phyloP scores from a whole-genome alignment of 495 filamentous ascomycete species.

The Monascus purpureus region DNA sequence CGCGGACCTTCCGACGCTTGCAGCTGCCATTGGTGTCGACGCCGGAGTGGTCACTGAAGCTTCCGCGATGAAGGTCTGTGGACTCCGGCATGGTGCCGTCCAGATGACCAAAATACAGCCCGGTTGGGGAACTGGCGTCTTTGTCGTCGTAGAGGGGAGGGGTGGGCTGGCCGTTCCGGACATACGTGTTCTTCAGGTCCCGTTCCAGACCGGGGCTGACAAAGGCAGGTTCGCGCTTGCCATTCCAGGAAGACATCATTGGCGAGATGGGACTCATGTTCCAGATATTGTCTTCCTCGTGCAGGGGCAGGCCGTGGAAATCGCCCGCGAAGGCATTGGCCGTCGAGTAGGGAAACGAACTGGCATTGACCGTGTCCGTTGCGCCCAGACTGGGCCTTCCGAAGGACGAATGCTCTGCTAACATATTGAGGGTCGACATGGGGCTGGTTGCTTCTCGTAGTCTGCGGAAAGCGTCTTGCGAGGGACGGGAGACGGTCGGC shows the following conservation, averaged over 20 bases:
- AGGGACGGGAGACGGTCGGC: no score
- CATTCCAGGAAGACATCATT: slow-evolving; percentile 11
- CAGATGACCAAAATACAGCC: slow-evolving; percentile 2
- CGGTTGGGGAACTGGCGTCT: slow-evolving; percentile 2
- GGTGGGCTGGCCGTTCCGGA: slow-evolving; percentile 30
- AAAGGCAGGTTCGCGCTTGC: slow-evolving; percentile 13
- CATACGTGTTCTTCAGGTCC: slow-evolving; percentile 22
- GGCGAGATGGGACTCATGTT: slow-evolving; percentile 19
- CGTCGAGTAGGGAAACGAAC: slow-evolving; percentile 10
- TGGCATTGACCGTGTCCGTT: slow-evolving; percentile 7
- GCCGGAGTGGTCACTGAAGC: slow-evolving; percentile 1
- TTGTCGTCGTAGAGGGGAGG: slow-evolving; percentile 24
- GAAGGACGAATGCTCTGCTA: slow-evolving; percentile 6
- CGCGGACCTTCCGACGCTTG: slow-evolving; percentile 6
- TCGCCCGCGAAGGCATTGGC: slow-evolving; percentile 15
- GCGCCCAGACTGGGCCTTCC: slow-evolving; percentile 5
- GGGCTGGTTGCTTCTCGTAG: no score
- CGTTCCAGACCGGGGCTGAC: slow-evolving; percentile 13
- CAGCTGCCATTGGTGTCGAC: neutral
- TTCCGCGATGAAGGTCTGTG: neutral
- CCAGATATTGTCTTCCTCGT: slow-evolving; percentile 24
- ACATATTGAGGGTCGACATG: slow-evolving; percentile 9
- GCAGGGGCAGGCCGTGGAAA: slow-evolving; percentile 14
- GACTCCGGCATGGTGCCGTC: neutral
- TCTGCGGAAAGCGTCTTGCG: no score